Conservation (phyloP, 139 green algal species). For the Tetradesmus lagerheimii region DNA sequence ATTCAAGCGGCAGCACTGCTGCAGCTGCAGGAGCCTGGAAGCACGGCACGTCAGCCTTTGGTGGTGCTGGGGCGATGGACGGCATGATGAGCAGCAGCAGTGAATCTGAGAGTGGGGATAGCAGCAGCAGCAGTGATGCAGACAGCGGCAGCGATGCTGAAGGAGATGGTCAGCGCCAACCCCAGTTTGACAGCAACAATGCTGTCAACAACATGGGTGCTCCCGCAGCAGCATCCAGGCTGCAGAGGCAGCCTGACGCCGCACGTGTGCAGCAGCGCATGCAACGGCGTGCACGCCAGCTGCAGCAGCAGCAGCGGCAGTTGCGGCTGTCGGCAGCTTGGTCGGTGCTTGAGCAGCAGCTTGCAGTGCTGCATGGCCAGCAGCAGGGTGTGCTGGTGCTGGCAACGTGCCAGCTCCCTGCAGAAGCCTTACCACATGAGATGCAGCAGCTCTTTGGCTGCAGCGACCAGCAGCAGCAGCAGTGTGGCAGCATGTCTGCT, state of each 20-base stretch:
- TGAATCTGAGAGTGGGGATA: background rate
- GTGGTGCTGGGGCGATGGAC: background rate
- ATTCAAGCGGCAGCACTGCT: background rate
- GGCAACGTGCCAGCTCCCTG: conserved; percentile 6
- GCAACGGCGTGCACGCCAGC: background rate
- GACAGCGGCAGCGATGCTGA: background rate
- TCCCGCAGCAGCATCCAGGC: background rate
- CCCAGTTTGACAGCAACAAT: background rate
- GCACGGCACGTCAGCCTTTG: background rate
- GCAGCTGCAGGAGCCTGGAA: conserved; percentile 1
- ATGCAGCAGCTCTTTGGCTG: conserved; percentile 32
- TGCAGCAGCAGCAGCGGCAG: conserved; percentile 28
- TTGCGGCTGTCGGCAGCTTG: conserved; percentile 18
- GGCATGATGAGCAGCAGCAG: conserved; percentile 34
- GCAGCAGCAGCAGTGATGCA: background rate
- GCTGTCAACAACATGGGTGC: background rate
- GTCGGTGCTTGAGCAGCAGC: conserved; percentile 33
- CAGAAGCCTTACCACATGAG: background rate
- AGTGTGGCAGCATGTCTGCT: background rate
- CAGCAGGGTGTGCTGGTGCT: conserved; percentile 21
- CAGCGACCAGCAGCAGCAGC: background rate
- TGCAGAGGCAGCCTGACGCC: background rate
- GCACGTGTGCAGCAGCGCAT: background rate
- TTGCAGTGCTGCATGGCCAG: background rate
- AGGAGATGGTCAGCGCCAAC: background rate